Base-by-base conservation (phyloP, 495 filamentous ascomycete genomes). In the Tuber aestivum region DNA sequence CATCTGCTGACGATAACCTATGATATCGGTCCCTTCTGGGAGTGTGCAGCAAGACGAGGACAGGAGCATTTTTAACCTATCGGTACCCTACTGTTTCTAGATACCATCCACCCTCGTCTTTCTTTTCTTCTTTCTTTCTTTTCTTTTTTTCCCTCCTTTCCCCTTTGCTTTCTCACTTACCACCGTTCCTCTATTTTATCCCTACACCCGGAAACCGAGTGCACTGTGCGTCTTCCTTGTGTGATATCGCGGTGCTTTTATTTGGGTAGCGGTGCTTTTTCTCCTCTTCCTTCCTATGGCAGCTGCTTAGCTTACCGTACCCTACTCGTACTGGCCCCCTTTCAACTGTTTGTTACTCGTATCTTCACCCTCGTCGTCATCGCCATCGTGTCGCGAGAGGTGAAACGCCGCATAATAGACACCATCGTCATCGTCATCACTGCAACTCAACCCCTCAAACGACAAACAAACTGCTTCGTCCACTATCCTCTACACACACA, bases 361-460 rank as follows among this genome's bases (percentile, higher is more conserved):
- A n/a, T 32, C 56, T 18, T 32, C 27, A 65, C 56, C 56, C 56
- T 32, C 12, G 9, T 32, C 56, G 56, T 65, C 56, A 65, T 65
- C 18, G 32, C 7, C 56, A 16, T 65, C 56, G 56, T 65, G 56
- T 65, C 56, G 56, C 56, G 56, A 65, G 32, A n/a, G n/a, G 56
- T 32, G 56, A 75, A 56, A 70, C 45, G 72, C 78, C 72, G 65
- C 77, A 18, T 76, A 72, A 14, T 65, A 69, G 21, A 40, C 69
- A 50, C 68, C 61, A 48, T 68, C 71, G 21, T 41, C 41, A 61
- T 70, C 73, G 27, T 71, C 78, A 75, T 79, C 70, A 65, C 61
- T 70, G 40, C 41, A 10, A 38, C 14, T 35, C 70, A 27, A 14
- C 70, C 32, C 35, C 35, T 32, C 70, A 18, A 40, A 12, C 70